Evolutionary conservation across 2,329 filamentous ascomycete genomes (phyloP), one percentile per base, ranked within the genome.

Genomic region (Aspergillus brunneoviolaceus): DNA sequence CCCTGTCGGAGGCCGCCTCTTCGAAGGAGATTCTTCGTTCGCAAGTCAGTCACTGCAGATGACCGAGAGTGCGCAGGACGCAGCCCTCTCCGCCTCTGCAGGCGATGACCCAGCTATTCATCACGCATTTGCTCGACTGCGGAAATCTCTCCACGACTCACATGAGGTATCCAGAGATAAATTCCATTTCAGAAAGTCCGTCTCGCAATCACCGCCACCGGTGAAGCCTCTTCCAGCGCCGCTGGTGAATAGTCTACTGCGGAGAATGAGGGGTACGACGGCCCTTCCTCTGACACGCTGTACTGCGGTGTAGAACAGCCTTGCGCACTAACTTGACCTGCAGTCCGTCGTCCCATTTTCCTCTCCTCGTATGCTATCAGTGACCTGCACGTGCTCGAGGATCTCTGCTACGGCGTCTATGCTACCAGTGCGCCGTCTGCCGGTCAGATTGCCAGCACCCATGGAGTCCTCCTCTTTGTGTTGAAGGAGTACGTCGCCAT

Each of bases 401-500:
- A 42, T 16, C 33, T 57, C 3, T 51, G 55, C 21, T 21, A 47
- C 51, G 45, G 33, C 2, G 49, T 51, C 14, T 51, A 51, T 29
- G 51, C 33, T 33, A 51, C 14, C 2, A 33, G 14, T 23, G n/a
- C 4, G 19, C 14, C 48, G n/a, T 57, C 55, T 14, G 55, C 31
- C n/a, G 27, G 55, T 19, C 19, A 57, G 5, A 23, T 42, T 14
- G 55, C 31, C 49, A 51, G 49, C 35, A 45, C 47, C 33, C 55
- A 57, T 51, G 55, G 55, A 31, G 48, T 57, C 16, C 9, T 57
- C 29, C 47, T 47, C 23, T 57, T 57, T 51, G 55, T 57, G 27
- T 16, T 52, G 3, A 57, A 57, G n/a, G 55, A 57, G 55, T 27
- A 42, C 11, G 42, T 57, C 6, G 55, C 49, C 12, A 57, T 51